Percentiles rank a stretch among this genome's conserved stretches.
Evolutionary conservation across 768 basidiomycete genomes (phyloP).

Genomic region (Boletus insuetus): DNA sequence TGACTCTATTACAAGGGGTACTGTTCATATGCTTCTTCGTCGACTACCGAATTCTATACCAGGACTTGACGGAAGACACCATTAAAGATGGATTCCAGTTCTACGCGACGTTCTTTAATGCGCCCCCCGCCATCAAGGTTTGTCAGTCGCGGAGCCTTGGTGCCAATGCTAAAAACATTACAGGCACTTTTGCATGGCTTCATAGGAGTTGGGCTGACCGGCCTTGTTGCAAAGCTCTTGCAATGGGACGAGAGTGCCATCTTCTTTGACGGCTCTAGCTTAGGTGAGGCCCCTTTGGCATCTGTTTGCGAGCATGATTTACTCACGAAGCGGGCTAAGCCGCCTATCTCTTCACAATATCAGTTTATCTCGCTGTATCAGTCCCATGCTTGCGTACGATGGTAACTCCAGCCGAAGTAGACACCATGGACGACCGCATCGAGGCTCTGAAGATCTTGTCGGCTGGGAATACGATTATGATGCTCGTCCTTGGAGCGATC

Average conservation of each 20-base stretch:
- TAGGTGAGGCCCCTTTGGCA: constrained; percentile 54
- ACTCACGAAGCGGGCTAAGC: constrained; percentile 41
- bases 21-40: constrained; percentile 84
- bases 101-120: constrained; percentile 90
- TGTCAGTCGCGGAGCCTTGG: constrained; percentile 13
- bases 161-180: neutral
- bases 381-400: constrained; percentile 77
- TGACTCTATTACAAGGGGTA: constrained; percentile 49
- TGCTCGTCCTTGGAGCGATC: constrained; percentile 61
- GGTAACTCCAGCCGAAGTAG: constrained; percentile 53
- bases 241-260: constrained; percentile 91
- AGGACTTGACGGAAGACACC: constrained; percentile 57
- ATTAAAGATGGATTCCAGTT: constrained; percentile 81
- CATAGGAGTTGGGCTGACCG: constrained; percentile 72
- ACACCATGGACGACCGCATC: constrained; percentile 62
- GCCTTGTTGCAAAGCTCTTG: constrained; percentile 75
- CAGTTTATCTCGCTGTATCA: constrained; percentile 81
- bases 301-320: neutral
- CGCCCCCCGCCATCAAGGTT: constrained; percentile 92
- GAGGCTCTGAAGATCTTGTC: constrained; percentile 80
- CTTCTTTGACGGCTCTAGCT: constrained; percentile 89
- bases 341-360: constrained; percentile 69
- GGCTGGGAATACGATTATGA: constrained; percentile 86
- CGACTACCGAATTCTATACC: constrained; percentile 83
- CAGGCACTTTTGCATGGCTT: constrained; percentile 88